Conservation (phyloP, 192 early-diverging fungal genomes). For the Chytriomyces sp. region DNA sequence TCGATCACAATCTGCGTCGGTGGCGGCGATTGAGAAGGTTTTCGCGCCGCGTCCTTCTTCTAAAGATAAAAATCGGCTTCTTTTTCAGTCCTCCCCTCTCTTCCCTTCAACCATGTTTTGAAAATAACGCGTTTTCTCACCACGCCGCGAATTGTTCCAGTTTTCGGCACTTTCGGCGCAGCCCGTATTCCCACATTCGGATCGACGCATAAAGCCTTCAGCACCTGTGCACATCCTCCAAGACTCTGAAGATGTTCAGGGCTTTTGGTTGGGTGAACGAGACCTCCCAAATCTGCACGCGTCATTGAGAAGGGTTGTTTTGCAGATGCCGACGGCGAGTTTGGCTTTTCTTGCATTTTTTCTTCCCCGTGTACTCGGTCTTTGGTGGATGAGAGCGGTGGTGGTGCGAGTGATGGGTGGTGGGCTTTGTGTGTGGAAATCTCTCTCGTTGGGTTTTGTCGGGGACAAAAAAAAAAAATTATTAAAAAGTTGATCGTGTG, state of each 20-base stretch:
- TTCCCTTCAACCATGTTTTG: neutral
- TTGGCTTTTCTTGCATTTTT: neutral
- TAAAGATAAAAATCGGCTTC: neutral
- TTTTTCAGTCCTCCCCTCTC: too few species aligned
- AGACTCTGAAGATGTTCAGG: slow-evolving; percentile 4
- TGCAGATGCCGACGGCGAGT: neutral
- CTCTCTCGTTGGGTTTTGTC: too few species aligned
- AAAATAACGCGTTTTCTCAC: neutral
- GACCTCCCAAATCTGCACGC: neutral
- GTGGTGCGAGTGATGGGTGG: too few species aligned
- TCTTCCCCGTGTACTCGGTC: neutral
- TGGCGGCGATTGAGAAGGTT: neutral
- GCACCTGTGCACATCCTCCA: slow-evolving; percentile 15
- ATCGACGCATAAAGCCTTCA: slow-evolving; percentile 25
- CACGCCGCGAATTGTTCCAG: neutral
- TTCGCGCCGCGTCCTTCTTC: neutral
- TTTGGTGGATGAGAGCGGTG: neutral
- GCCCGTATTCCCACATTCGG: slow-evolving; percentile 20
- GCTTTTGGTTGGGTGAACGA: slow-evolving; percentile 14
- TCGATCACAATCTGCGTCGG: slow-evolving; percentile 6
- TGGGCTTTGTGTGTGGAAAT: too few species aligned
- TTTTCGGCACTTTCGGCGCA: neutral
- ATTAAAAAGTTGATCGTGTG: too few species aligned
- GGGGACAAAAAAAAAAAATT: too few species aligned
- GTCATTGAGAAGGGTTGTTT: slow-evolving; percentile 16